Evolutionary conservation across 768 basidiomycete genomes (phyloP).

Genomic region (Lenzites betulinus): DNA sequence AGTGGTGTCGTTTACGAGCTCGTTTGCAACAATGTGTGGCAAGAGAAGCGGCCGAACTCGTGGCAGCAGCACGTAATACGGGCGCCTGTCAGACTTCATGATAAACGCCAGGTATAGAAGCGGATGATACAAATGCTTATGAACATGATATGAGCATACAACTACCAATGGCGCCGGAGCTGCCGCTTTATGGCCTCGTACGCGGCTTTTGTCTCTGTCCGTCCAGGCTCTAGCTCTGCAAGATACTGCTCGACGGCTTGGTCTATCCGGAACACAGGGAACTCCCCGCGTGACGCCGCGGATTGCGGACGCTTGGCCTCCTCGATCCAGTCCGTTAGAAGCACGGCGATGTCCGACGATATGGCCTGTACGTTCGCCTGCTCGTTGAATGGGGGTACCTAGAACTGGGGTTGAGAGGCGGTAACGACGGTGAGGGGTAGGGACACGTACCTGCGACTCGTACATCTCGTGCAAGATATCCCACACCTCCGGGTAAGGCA

Average conservation of each 20-base stretch:
- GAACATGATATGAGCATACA: not conserved
- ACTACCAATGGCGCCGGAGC: slow-evolving; percentile 70
- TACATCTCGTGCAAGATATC: slow-evolving; percentile 78
- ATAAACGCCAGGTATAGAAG: not conserved
- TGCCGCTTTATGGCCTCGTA: slow-evolving; percentile 76
- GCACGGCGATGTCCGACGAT: slow-evolving; percentile 77
- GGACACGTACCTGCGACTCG: slow-evolving; percentile 62
- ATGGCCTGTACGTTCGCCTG: slow-evolving; percentile 79
- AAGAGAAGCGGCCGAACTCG: too few relatives aligned
- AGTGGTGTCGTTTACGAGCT: too few relatives aligned
- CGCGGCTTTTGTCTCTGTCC: slow-evolving; percentile 58
- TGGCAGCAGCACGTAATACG: too few relatives aligned
- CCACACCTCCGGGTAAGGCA: slow-evolving; percentile 82
- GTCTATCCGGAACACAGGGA: slow-evolving; percentile 80
- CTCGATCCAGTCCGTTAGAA: slow-evolving; percentile 81
- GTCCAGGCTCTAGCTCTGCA: slow-evolving; percentile 62
- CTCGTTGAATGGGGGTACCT: slow-evolving; percentile 85
- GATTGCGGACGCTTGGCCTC: slow-evolving; percentile 76
- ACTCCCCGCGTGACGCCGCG: slow-evolving; percentile 58
- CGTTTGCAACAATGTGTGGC: too few relatives aligned
- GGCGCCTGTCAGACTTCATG: not conserved
- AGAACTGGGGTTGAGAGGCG: not conserved
- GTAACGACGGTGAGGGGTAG: slow-evolving; percentile 10
- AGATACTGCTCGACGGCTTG: slow-evolving; percentile 74
- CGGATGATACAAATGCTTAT: not conserved